A percentile compares a stretch with the other conserved stretches of the same genome.
These are phyloP conservation scores for Trichophyton rubrum DNA, from an alignment of 2,329 filamentous ascomycete species.

Conservation along the genomic window DNA sequence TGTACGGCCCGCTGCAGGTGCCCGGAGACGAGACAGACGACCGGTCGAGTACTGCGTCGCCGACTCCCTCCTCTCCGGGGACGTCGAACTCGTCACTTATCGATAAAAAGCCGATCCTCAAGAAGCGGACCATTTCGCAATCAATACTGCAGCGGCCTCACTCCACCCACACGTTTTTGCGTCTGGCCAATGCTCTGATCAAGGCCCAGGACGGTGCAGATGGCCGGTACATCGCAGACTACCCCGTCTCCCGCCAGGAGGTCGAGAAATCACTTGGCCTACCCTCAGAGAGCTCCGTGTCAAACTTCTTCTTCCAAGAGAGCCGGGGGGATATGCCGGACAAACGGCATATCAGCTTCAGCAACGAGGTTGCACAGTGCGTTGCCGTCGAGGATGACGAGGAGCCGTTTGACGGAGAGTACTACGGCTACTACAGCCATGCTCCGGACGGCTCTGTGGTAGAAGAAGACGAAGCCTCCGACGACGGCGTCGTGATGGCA, in stretches of 20 bases:
- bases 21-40: constrained; percentile 33
- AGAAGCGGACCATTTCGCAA: constrained; percentile 93
- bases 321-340: neutral
- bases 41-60: constrained; percentile 46
- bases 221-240: constrained; percentile 39
- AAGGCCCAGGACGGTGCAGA: constrained; percentile 62
- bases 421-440: constrained; percentile 23
- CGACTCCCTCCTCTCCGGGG: constrained; percentile 40
- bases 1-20: constrained; percentile 82
- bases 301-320: neutral
- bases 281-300: neutral
- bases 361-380: constrained; percentile 89
- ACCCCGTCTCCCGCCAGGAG: constrained; percentile 56
- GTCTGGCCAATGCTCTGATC: constrained; percentile 76
- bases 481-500: constrained; percentile 71
- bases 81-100: constrained; percentile 23
- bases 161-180: constrained; percentile 75
- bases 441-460: constrained; percentile 33
- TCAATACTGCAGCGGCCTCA: constrained; percentile 83
- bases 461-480: constrained; percentile 51
- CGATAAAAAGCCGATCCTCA: constrained; percentile 78
- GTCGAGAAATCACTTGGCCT: constrained; percentile 43
- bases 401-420: constrained; percentile 17
- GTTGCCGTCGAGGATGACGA: constrained; percentile 77
- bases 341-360: constrained; percentile 85